These are phyloP conservation scores for Xylogone sp. DNA, from an alignment of 2,329 filamentous ascomycete genomes.

Conservation along the genomic window DNA sequence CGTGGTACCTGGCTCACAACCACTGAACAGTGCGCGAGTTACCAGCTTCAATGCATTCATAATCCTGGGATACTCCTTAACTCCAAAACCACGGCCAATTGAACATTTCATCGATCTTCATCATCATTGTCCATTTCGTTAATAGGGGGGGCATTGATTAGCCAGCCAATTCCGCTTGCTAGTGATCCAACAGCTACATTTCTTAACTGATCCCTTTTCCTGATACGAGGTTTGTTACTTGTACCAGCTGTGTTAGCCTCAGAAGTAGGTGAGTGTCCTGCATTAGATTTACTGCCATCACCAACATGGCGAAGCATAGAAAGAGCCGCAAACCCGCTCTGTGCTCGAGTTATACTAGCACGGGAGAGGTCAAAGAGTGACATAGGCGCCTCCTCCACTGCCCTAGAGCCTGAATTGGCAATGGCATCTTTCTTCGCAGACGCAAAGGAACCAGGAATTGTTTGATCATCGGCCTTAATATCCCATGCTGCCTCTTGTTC, in stretches of 20 bases:
- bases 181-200: conserved; percentile 65
- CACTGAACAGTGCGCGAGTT: too few relatives aligned
- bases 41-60: background rate
- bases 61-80: background rate
- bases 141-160: conserved; percentile 53
- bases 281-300: background rate
- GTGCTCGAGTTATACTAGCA: conserved; percentile 56
- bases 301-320: conserved; percentile 24
- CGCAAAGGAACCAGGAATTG: conserved; percentile 54
- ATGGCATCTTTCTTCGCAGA: conserved; percentile 24
- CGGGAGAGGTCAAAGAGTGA: conserved; percentile 62
- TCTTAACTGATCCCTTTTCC: conserved; percentile 69
- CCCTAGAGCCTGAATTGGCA: conserved; percentile 32
- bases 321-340: conserved; percentile 54
- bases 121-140: background rate
- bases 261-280: background rate
- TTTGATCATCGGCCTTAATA: conserved; percentile 54
- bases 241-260: background rate
- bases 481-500: conserved; percentile 70
- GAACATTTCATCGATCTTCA: background rate
- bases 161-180: conserved; percentile 64
- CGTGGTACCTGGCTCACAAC: background rate
- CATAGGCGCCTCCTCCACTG: conserved; percentile 56
- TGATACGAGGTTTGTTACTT: conserved; percentile 28
- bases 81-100: background rate